phyloP scores from a whole-genome alignment of 164 flowering plant genomes.

The Vitis cinerea region DNA sequence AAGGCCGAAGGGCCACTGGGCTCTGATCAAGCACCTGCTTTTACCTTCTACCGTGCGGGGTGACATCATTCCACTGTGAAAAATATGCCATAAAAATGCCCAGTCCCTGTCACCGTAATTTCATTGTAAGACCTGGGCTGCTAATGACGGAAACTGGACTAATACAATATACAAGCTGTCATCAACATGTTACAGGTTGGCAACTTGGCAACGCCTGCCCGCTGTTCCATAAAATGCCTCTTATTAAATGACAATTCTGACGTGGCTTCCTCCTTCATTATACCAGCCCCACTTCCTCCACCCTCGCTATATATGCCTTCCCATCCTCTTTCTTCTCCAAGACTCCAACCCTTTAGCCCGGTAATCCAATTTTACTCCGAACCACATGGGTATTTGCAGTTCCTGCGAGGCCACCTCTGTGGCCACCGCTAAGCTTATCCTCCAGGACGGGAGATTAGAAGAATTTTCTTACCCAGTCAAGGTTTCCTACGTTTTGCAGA shows the following conservation, averaged over 20 bases:
- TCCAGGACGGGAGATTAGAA: slow-evolving; percentile 65
- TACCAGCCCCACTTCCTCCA: background rate
- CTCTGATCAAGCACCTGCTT: too few species aligned
- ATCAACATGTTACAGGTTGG: slow-evolving; percentile 32
- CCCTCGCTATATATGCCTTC: background rate
- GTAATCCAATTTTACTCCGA: background rate
- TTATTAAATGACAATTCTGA: slow-evolving; percentile 14
- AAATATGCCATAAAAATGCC: too few species aligned
- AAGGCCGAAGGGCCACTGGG: too few species aligned
- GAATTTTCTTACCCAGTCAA: slow-evolving; percentile 72
- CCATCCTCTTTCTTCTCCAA: background rate
- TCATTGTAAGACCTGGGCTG: slow-evolving; percentile 2
- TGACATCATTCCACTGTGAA: too few species aligned
- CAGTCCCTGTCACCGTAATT: slow-evolving; percentile 19
- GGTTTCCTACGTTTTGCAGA: slow-evolving; percentile 57
- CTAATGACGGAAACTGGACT: background rate
- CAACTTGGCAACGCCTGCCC: slow-evolving; percentile 28
- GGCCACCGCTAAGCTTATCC: slow-evolving; percentile 67
- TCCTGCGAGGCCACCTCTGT: slow-evolving; percentile 53
- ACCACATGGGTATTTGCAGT: slow-evolving; percentile 39
- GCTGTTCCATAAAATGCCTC: slow-evolving; percentile 6
- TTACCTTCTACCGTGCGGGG: too few species aligned
- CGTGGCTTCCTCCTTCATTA: slow-evolving; percentile 8
- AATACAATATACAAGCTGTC: slow-evolving; percentile 22
- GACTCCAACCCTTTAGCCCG: background rate